phyloP scores from a whole-genome alignment of 2,329 filamentous ascomycete genomes.

The Aspergillus neotritici region DNA sequence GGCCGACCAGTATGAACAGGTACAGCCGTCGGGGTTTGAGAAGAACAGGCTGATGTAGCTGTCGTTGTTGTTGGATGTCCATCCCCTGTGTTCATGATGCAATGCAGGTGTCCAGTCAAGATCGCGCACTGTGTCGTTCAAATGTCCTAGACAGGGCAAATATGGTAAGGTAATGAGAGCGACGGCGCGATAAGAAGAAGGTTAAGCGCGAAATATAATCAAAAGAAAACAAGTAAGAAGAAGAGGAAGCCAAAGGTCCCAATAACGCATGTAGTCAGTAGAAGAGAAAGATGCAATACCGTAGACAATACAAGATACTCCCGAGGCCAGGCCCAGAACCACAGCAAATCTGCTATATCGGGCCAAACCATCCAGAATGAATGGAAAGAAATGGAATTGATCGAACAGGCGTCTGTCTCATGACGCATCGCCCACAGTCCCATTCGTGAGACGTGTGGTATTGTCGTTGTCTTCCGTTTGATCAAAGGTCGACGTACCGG shows the following conservation, averaged over 20 bases:
- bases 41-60: no score
- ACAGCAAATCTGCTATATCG: neutral
- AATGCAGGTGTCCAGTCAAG: no score
- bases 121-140: no score
- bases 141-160: no score
- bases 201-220: no score
- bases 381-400: neutral
- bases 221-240: neutral
- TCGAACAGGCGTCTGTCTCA: constrained; percentile 11
- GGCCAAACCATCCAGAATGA: neutral
- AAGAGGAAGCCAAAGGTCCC: neutral
- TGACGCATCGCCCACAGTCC: constrained; percentile 51
- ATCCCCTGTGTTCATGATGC: no score
- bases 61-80: no score
- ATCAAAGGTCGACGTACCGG: constrained; percentile 11
- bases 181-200: no score
- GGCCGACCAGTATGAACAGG: no score
- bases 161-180: no score
- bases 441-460: constrained; percentile 47
- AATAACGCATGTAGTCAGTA: neutral
- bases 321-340: neutral
- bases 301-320: constrained; percentile 1
- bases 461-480: constrained; percentile 30
- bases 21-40: no score
- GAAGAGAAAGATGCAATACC: constrained; percentile 2